These are phyloP conservation scores for Corymbia citriodora DNA, from an alignment of 441 rosid species.

Conservation along the genomic window DNA sequence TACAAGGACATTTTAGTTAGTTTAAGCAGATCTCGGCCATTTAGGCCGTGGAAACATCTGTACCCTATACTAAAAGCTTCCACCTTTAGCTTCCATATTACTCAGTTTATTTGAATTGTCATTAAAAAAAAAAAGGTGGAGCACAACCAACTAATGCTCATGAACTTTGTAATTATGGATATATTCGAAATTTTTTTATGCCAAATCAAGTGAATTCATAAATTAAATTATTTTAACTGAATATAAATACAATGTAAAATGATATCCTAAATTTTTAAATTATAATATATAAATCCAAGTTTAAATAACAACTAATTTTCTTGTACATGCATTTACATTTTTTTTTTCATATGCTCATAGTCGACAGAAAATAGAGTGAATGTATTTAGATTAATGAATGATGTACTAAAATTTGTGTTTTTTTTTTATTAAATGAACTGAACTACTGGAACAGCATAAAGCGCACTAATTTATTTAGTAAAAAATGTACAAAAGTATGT, in stretches of 20 bases:
- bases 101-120: not conserved
- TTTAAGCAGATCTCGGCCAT: not conserved
- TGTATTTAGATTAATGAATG: not conserved
- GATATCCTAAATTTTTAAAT: not conserved
- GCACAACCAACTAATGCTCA: not conserved
- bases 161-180: not conserved
- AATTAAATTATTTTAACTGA: too few relatives aligned
- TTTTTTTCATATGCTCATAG: too few relatives aligned
- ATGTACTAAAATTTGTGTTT: not conserved
- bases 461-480: not conserved
- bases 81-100: not conserved
- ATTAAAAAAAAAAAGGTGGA: not conserved
- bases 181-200: not conserved
- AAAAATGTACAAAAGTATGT: not conserved
- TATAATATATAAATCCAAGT: too few relatives aligned
- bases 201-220: not conserved
- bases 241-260: too few relatives aligned
- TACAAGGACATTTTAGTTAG: not conserved
- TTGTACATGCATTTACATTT: not conserved
- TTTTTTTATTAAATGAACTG: not conserved
- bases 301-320: not conserved
- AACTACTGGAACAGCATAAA: not conserved
- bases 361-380: accelerated
- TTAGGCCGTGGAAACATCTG: not conserved
- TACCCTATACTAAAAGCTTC: not conserved